phyloP scores from a whole-genome alignment of 176 grass and related monocot species.

The Pontederia crassipes region DNA sequence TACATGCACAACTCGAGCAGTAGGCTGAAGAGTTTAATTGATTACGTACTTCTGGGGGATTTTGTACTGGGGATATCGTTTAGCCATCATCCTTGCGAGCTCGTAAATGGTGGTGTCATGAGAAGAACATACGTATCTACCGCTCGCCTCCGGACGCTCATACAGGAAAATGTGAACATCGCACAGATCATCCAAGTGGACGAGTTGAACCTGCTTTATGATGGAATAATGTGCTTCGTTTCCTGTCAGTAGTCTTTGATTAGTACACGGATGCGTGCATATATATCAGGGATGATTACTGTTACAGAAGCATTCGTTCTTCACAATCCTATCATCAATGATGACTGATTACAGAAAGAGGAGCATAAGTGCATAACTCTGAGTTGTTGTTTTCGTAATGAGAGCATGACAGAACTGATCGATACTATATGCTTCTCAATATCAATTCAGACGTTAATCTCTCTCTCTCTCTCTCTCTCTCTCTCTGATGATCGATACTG shows the following conservation, averaged over 20 bases:
- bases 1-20: neutral
- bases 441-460: too few relatives aligned
- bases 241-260: slow-evolving; percentile 15
- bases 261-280: too few relatives aligned
- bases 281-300: neutral
- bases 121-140: slow-evolving; percentile 81
- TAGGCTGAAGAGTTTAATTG: neutral
- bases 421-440: too few relatives aligned
- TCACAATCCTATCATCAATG: too few relatives aligned
- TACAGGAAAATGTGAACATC: slow-evolving; percentile 60
- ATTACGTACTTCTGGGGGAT: slow-evolving; percentile 29
- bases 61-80: slow-evolving; percentile 47
- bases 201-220: slow-evolving; percentile 61
- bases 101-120: slow-evolving; percentile 60
- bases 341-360: too few relatives aligned
- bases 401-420: too few relatives aligned
- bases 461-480: too few relatives aligned
- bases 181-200: slow-evolving; percentile 88
- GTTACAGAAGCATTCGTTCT: neutral
- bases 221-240: slow-evolving; percentile 70
- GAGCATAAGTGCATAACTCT: too few relatives aligned
- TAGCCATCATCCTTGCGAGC: slow-evolving; percentile 56
- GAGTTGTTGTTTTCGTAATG: too few relatives aligned
- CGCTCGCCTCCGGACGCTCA: slow-evolving; percentile 51
- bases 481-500: neutral